Evolutionary conservation across 306 rosid genomes (phyloP), one percentile per base, ranked within the genome.

Genomic region (Acacia melanoxylon): DNA sequence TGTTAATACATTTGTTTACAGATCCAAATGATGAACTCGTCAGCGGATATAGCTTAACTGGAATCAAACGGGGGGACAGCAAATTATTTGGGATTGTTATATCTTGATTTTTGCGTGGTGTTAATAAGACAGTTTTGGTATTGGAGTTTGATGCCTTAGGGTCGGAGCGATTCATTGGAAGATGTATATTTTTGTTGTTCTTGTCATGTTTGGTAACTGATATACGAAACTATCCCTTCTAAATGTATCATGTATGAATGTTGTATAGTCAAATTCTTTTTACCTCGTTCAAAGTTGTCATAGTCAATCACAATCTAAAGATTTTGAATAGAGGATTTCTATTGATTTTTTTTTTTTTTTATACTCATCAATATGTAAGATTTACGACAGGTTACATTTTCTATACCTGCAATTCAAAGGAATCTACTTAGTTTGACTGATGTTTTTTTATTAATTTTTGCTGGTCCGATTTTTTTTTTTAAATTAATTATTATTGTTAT

Each of bases 21-120:
- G 75, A 71, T 71, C 75, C 75, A 71, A 48, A 71, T 71, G 16
- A 24, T 71, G 58, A 44, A 49, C 58, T 25, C 75, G 10, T 45
- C 58, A 44, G 49, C 51, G 3, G 75, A 6, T 24, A 27, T 44
- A 6, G n/a, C 58, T 29, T 44, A 24, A 71, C 13, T 24, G 7
- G 58, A 37, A 44, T n/a, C 14, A 44, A 22, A 70, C 24, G 29
- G 17, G 54, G 33, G n/a, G 10, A 14, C 24, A 44, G n/a, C 22
- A 44, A 45, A 45, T 71, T 14, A 16, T 71, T 14, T 71, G 56
- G 75, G 13, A 45, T 42, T 12, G 37, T 17, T 54, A 3, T 41
- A 8, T 71, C 58, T 71, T 71, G 56, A 71, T 40, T 31, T 71
- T 45, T 71, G 40, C 45, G 14, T 44, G 75, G 48, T 44, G 75